These are phyloP conservation scores for Trichoderma pleuroti DNA, from an alignment of 2,329 filamentous ascomycete genomes.

Conservation along the genomic window DNA sequence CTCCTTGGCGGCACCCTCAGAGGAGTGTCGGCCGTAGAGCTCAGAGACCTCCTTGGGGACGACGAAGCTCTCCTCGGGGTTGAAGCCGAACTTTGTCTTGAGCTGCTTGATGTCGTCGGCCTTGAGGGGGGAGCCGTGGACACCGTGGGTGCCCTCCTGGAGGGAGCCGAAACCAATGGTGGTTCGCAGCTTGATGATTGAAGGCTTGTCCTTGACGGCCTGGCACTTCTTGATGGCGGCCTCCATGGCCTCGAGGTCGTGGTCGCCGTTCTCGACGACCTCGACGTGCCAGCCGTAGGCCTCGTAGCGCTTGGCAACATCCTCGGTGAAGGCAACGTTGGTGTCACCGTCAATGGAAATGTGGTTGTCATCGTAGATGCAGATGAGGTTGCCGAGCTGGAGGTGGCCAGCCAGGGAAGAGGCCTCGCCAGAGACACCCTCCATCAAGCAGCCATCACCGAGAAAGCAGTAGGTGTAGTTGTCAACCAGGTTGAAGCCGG, in stretches of 20 bases:
- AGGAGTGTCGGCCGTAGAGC: constrained; percentile 76
- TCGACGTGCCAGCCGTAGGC: constrained; percentile 93
- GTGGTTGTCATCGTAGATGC: constrained; percentile 97
- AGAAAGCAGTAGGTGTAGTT: constrained; percentile 98
- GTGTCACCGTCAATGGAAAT: constrained; percentile 95
- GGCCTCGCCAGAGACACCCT: constrained; percentile 93
- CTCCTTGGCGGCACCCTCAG: constrained; percentile 84
- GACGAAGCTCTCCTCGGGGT: constrained; percentile 87
- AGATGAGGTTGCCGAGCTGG: constrained; percentile 96
- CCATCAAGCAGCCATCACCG: constrained; percentile 97
- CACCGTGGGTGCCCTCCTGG: constrained; percentile 88
- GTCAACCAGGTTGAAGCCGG: constrained; percentile 83
- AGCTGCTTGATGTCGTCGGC: constrained; percentile 88
- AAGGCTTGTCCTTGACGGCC: constrained; percentile 91
- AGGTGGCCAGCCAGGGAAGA: constrained; percentile 90
- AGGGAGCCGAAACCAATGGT: constrained; percentile 96
- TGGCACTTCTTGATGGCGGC: constrained; percentile 80
- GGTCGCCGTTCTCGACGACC: constrained; percentile 81
- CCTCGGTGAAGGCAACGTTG: constrained; percentile 94
- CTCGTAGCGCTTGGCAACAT: constrained; percentile 92
- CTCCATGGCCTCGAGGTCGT: constrained; percentile 83
- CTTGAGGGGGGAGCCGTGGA: constrained; percentile 96
- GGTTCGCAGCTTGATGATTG: constrained; percentile 93
- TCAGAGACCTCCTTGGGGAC: constrained; percentile 96
- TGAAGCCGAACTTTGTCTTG: constrained; percentile 94